Conservation (phyloP, 306 rosid genomes). For the Acacia acuminata region DNA sequence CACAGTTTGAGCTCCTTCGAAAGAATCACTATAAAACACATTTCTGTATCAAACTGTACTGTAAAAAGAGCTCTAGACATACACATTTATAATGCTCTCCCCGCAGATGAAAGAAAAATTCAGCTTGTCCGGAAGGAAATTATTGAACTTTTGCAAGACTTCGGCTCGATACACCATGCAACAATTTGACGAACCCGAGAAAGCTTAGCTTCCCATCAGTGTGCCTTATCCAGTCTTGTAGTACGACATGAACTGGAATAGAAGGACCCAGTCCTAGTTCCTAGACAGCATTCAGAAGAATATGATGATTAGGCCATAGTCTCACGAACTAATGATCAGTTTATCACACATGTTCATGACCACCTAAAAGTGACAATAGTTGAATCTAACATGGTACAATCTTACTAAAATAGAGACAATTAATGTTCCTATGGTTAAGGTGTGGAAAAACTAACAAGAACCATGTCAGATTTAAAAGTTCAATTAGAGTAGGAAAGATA, state of each 20-base stretch:
- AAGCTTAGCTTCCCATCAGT: constrained; percentile 97
- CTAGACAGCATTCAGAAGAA: constrained; percentile 44
- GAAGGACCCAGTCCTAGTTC: constrained; percentile 98
- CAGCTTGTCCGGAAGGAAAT: constrained; percentile 27
- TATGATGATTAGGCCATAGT: constrained; percentile 27
- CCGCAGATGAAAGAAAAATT: constrained; percentile 26
- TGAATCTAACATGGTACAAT: background rate
- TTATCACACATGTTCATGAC: background rate
- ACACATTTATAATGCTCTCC: constrained; percentile 28
- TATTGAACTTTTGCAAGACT: constrained; percentile 67
- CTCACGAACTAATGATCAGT: background rate
- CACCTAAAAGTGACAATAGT: background rate
- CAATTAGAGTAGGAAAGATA: background rate
- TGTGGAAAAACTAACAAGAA: background rate
- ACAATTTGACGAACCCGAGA: constrained; percentile 89
- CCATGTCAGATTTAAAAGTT: background rate
- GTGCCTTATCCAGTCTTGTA: constrained; percentile 98
- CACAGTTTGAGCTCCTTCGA: constrained; percentile 38
- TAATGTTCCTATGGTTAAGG: too few relatives aligned
- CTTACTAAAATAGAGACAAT: too few relatives aligned
- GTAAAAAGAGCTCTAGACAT: constrained; percentile 38
- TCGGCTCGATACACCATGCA: constrained; percentile 88
- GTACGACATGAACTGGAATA: constrained; percentile 93
- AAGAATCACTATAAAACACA: constrained; percentile 34
- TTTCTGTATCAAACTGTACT: constrained; percentile 33